Conservation (phyloP, 1,139 yeast genomes). For the Hansenula lynferdii region DNA sequence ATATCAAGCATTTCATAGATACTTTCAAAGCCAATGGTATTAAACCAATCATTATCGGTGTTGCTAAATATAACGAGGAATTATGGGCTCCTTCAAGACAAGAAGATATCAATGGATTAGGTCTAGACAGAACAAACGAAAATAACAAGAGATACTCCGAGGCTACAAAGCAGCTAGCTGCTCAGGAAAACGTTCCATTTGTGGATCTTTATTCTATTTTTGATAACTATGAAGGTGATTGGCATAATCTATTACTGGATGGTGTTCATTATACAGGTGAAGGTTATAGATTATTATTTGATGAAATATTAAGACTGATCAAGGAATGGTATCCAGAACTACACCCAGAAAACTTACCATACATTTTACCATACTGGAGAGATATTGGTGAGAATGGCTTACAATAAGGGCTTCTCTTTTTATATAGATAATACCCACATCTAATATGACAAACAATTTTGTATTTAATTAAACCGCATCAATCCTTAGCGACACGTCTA, state of each 20-base stretch:
- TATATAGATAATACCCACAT: conserved; percentile 1
- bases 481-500: conserved; percentile 32
- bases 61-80: conserved; percentile 50
- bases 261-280: conserved; percentile 66
- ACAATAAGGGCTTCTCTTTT: background rate
- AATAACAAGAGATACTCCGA: conserved; percentile 44
- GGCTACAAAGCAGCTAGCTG: conserved; percentile 43
- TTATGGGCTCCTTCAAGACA: conserved; percentile 29
- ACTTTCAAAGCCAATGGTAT: conserved; percentile 36
- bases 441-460: too few relatives aligned
- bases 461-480: too few relatives aligned
- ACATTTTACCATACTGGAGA: conserved; percentile 35
- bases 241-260: conserved; percentile 37
- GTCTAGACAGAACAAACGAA: conserved; percentile 35
- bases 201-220: conserved; percentile 49
- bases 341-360: conserved; percentile 32
- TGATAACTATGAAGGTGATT: conserved; percentile 19
- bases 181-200: conserved; percentile 40
- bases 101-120: conserved; percentile 26
- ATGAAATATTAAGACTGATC: conserved; percentile 37
- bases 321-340: conserved; percentile 41
- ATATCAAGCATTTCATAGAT: conserved; percentile 38
- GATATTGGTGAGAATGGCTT: conserved; percentile 12
- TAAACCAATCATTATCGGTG: conserved; percentile 53
- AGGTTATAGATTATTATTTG: conserved; percentile 53